These are phyloP conservation scores for Aspergillus cavernicola DNA, from an alignment of 495 filamentous ascomycete genomes.

Conservation along the genomic window DNA sequence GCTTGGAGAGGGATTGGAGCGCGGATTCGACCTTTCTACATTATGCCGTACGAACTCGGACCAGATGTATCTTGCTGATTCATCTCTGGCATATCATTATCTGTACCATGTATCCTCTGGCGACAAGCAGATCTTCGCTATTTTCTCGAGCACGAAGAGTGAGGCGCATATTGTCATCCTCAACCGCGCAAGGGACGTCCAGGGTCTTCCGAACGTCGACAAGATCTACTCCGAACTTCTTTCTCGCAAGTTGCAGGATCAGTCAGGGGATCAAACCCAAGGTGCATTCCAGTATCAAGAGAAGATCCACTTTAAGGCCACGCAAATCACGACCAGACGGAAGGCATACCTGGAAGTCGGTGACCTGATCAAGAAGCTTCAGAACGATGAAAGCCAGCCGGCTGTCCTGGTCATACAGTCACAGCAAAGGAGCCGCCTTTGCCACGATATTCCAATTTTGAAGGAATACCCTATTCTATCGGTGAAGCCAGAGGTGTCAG, in stretches of 20 bases:
- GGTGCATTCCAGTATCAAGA: conserved; percentile 83
- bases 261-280: conserved; percentile 65
- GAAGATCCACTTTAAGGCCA: conserved; percentile 77
- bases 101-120: conserved; percentile 89
- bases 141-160: conserved; percentile 80
- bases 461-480: conserved; percentile 80
- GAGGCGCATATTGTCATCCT: conserved; percentile 83
- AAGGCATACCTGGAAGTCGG: conserved; percentile 84
- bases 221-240: conserved; percentile 85
- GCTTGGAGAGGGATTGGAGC: conserved; percentile 86
- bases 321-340: conserved; percentile 80
- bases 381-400: conserved; percentile 75
- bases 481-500: conserved; percentile 74
- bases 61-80: conserved; percentile 66
- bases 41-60: conserved; percentile 63
- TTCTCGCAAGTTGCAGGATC: conserved; percentile 59
- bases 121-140: conserved; percentile 85
- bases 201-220: conserved; percentile 82
- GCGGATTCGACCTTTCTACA: conserved; percentile 84
- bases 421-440: conserved; percentile 70
- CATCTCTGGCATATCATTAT: conserved; percentile 74
- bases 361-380: conserved; percentile 81
- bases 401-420: conserved; percentile 87
- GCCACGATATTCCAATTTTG: conserved; percentile 81
- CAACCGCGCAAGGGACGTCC: conserved; percentile 70